Conservation (phyloP, 1,139 yeast species). For the Yamadazyma siamensis region DNA sequence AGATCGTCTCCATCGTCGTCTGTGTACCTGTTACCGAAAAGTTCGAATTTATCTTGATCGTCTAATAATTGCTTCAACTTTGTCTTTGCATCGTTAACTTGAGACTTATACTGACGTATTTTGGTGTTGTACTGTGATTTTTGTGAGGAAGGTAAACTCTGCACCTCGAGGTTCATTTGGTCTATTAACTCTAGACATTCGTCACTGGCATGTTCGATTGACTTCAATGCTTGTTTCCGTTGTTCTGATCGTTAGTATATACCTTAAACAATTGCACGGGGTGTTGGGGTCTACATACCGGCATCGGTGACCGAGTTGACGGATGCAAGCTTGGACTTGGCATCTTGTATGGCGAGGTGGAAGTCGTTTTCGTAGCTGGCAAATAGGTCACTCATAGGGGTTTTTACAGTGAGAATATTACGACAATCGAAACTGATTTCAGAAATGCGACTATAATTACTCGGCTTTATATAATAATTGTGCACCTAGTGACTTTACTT, state of each 20-base stretch:
- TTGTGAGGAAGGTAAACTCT: slow-evolving; percentile 69
- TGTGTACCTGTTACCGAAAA: slow-evolving; percentile 58
- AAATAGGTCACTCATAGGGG: slow-evolving; percentile 60
- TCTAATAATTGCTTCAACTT: slow-evolving; percentile 53
- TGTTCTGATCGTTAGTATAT: slow-evolving; percentile 30
- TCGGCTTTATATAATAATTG: no score
- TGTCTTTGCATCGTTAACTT: slow-evolving; percentile 55
- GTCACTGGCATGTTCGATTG: slow-evolving; percentile 58
- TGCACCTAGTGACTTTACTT: no score
- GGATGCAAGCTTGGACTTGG: slow-evolving; percentile 61
- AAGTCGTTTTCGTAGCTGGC: slow-evolving; percentile 71
- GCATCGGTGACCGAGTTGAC: slow-evolving; percentile 47
- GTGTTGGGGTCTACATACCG: slow-evolving; percentile 33
- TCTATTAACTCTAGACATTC: slow-evolving; percentile 74
- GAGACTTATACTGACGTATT: slow-evolving; percentile 62
- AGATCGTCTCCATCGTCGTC: slow-evolving; percentile 24
- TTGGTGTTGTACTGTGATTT: slow-evolving; percentile 69
- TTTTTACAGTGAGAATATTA: no score
- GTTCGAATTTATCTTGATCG: slow-evolving; percentile 60
- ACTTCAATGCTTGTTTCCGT: slow-evolving; percentile 50
- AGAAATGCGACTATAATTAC: no score
- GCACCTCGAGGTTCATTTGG: slow-evolving; percentile 78
- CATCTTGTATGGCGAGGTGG: slow-evolving; percentile 68
- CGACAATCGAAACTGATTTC: no score
- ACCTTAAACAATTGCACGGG: background rate